A percentile compares a stretch with the other conserved stretches of the same genome.
Evolutionary conservation across 345 rosid genomes (phyloP).

Genomic region (Citrus medica): DNA sequence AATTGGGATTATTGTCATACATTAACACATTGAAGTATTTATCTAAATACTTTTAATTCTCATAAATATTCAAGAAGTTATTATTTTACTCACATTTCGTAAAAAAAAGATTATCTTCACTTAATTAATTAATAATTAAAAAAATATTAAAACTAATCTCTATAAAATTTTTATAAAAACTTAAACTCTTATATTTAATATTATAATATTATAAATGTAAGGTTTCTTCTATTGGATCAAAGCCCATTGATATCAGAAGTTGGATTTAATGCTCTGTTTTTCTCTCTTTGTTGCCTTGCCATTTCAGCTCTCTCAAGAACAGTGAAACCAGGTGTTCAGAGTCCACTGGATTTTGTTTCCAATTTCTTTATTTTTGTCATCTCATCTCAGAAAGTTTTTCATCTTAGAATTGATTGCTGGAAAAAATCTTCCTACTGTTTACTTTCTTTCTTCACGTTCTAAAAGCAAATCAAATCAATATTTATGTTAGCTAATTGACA

Average conservation of each 20-base stretch:
- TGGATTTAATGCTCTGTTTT: not conserved
- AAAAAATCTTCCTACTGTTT: not conserved
- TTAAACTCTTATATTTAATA: fast-evolving
- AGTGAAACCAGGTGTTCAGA: not conserved
- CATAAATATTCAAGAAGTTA: too few species aligned
- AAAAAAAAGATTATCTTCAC: fast-evolving
- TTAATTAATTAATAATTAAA: too few species aligned
- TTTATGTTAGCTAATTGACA: not conserved
- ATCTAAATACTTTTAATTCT: fast-evolving
- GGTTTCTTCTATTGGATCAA: too few species aligned
- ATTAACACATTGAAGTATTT: fast-evolving
- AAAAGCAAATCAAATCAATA: not conserved
- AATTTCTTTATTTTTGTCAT: not conserved
- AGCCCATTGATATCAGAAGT: not conserved
- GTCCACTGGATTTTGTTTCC: not conserved
- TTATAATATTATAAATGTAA: too few species aligned
- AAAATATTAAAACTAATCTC: fast-evolving
- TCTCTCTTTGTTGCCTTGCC: not conserved
- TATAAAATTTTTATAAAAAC: fast-evolving
- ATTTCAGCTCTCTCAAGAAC: not conserved
- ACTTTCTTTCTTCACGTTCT: not conserved
- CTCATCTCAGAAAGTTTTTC: not conserved
- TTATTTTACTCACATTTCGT: too few species aligned
- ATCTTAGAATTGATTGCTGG: not conserved
- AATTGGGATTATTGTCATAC: fast-evolving